A percentile compares a stretch with the other conserved stretches of the same genome.
phyloP scores from a whole-genome alignment of 129 eudicot species.

The Smallanthus sonchifolius region DNA sequence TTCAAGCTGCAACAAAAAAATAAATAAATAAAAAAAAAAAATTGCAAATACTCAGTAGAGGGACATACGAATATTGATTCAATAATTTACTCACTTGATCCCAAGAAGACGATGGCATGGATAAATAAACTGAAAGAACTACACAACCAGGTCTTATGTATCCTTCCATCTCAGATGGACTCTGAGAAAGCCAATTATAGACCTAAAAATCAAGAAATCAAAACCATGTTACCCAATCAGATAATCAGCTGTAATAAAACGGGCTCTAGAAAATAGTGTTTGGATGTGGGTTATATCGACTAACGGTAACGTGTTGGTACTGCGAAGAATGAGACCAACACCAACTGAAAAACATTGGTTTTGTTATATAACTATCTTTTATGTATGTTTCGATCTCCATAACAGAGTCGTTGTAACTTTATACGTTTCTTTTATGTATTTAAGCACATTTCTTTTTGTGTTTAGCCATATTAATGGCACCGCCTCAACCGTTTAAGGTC shows the following conservation, averaged over 20 bases:
- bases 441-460: no score
- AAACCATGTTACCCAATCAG: neutral
- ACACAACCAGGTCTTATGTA: slow-evolving; percentile 97
- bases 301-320: no score
- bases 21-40: neutral
- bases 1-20: slow-evolving; percentile 60
- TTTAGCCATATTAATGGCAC: no score
- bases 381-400: no score
- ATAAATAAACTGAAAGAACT: slow-evolving; percentile 63
- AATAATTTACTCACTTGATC: slow-evolving; percentile 52
- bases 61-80: neutral
- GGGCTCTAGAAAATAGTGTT: neutral
- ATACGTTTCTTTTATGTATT: no score
- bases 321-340: no score
- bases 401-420: no score
- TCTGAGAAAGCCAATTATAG: slow-evolving; percentile 73
- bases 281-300: no score
- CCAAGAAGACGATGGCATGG: slow-evolving; percentile 82
- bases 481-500: no score
- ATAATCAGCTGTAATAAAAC: neutral
- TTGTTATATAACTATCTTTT: no score
- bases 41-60: slow-evolving; percentile 27
- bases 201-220: slow-evolving; percentile 43
- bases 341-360: no score
- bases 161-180: slow-evolving; percentile 95